Percentiles rank a stretch among this genome's conserved stretches.
phyloP scores from a whole-genome alignment of 257 asterid species.

The Primulina huaijiensis region DNA sequence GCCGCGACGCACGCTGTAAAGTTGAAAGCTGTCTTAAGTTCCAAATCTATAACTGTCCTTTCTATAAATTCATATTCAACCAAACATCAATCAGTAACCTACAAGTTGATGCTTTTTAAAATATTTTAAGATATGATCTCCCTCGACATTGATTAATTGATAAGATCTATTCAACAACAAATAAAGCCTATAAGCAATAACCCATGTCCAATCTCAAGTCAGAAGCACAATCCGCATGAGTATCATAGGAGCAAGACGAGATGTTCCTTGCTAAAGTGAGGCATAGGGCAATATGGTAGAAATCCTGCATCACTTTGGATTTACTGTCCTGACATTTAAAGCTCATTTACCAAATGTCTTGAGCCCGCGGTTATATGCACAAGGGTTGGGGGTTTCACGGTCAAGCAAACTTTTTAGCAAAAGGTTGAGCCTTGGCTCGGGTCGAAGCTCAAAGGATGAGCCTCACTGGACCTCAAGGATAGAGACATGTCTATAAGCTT shows the following conservation, averaged over 20 bases:
- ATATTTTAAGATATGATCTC: neutral
- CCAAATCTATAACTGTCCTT: too few species aligned
- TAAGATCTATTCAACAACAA: neutral
- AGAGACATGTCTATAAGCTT: neutral
- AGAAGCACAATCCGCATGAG: neutral
- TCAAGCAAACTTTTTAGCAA: neutral
- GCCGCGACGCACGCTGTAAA: too few species aligned
- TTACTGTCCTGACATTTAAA: neutral
- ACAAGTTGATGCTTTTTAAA: neutral
- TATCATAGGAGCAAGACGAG: too few species aligned
- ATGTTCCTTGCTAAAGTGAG: neutral
- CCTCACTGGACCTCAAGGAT: neutral
- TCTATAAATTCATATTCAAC: neutral
- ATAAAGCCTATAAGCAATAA: neutral
- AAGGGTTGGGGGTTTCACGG: neutral
- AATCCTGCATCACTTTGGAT: neutral
- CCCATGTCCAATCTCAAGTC: neutral
- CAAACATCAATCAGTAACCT: neutral
- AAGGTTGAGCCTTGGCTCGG: neutral
- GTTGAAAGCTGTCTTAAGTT: too few species aligned
- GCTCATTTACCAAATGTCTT: neutral
- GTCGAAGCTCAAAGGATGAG: neutral
- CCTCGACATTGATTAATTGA: neutral
- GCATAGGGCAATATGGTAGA: neutral
- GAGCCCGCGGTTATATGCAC: neutral